Evolutionary conservation across 2,329 filamentous ascomycete genomes (phyloP), one percentile per base, ranked within the genome.

Genomic region (Coniella lustricola): DNA sequence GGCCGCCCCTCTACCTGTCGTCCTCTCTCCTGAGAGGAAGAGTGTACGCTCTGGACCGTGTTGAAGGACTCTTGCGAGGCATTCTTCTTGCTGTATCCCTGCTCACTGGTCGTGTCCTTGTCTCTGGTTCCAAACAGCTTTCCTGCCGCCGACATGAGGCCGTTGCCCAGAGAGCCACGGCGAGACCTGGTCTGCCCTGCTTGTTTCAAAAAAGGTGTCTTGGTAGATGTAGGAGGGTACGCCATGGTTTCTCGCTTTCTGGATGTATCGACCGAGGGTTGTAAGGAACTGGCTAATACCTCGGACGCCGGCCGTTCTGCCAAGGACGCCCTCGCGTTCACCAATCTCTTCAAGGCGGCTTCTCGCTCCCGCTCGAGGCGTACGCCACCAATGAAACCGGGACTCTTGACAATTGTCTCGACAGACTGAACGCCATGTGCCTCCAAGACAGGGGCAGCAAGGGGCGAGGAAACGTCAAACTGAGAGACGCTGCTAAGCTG

Each of bases 281-380:
- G 47, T 16, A 43, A 35, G 12, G 34, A 35, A 25, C 39, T 39
- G 32, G 29, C 33, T 8, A 34, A 35, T 20, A 45, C 25, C 16
- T 49, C 47, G 12, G 50, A 29, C n/a, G 16, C 43, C 21, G 43
- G 29, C 9, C 50, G 50, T 37, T 52, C 50, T 3, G 44, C 31
- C 9, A 43, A 47, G 18, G 51, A 17, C 36, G 45, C 53, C 32
- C 45, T 49, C 17, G 52, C 38, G 14, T 48, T 44, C 14, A 52
- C 20, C 16, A 51, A n/a, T 17, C 46, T 48, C 37, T 50, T 43
- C 33, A 50, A 38, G 20, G 64, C 64, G 1, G 63, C 62, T 9
- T 69, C 62, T 41, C 65, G 64, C 51, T 72, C 62, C 43, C 69
- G 61, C 50, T 72, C 68, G 14, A 72, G 58, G 46, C 70, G 72